Evolutionary conservation across 129 eudicot genomes (phyloP).

Genomic region (Kitagawia praeruptora): DNA sequence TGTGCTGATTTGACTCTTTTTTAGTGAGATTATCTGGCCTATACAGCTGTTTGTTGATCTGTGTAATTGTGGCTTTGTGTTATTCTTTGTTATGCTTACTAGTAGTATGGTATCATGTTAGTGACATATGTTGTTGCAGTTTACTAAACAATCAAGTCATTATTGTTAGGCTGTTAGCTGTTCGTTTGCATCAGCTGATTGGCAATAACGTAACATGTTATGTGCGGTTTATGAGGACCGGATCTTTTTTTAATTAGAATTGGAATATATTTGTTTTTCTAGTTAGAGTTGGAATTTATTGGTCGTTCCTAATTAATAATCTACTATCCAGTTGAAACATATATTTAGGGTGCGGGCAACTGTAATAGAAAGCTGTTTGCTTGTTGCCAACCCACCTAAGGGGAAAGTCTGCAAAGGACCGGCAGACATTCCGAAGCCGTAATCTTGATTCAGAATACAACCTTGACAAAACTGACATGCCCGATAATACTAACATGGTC

Average conservation of each 20-base stretch:
- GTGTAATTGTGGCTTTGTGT: not conserved
- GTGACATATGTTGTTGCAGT: not conserved
- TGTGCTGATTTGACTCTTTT: not conserved
- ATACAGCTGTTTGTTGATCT: not conserved
- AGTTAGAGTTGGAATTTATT: not conserved
- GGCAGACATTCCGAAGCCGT: not conserved
- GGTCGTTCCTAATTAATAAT: not conserved
- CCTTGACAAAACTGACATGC: constrained; percentile 37
- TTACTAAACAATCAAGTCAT: not conserved
- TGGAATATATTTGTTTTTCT: not conserved
- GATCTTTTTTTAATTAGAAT: not conserved
- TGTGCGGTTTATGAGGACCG: not conserved
- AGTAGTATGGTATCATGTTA: not conserved
- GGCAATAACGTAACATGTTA: not conserved
- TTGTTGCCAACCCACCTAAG: not conserved
- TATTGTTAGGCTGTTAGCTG: not conserved
- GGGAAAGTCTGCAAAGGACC: not conserved
- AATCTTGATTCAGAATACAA: constrained; percentile 18
- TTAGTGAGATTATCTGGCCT: not conserved
- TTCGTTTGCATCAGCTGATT: not conserved
- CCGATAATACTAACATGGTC: constrained; percentile 24
- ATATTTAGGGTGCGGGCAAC: too few relatives aligned
- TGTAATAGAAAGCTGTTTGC: not conserved
- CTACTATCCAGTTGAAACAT: too few relatives aligned
- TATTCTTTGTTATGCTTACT: not conserved